Percentiles rank a stretch among this genome's conserved stretches.
Evolutionary conservation across 1,284 basidiomycete genomes (phyloP).

Genomic region (Rhodotorula sp.): DNA sequence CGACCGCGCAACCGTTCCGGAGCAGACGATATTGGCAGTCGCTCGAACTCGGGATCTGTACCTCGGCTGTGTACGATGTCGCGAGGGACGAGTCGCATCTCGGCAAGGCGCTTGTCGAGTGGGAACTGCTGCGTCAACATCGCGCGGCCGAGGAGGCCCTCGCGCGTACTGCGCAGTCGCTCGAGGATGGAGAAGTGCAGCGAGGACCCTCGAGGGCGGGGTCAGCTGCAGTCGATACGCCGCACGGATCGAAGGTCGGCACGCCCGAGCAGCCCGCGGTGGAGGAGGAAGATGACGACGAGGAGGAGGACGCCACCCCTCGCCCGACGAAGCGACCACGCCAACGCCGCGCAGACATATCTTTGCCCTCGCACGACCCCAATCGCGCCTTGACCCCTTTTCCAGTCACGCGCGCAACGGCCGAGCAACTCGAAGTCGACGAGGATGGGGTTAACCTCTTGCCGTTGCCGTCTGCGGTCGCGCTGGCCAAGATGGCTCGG

Average conservation of each 20-base stretch:
- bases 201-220: no score
- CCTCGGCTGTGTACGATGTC: constrained; percentile 22
- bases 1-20: background rate
- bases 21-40: constrained; percentile 12
- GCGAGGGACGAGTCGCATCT: constrained; percentile 2
- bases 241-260: no score
- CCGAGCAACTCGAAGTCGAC: background rate
- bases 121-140: constrained; percentile 11
- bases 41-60: constrained; percentile 24
- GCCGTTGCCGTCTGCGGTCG: constrained; percentile 6
- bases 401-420: background rate
- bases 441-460: constrained; percentile 6
- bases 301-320: background rate
- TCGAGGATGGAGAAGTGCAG: no score
- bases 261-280: no score
- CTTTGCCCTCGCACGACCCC: background rate
- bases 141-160: constrained; percentile 7
- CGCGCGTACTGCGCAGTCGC: background rate
- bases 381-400: background rate
- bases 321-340: background rate
- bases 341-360: background rate
- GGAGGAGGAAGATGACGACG: background rate
- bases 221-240: no score
- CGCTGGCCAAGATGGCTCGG: constrained; percentile 16
- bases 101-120: constrained; percentile 18